Percentiles rank a stretch among this genome's conserved stretches.
Evolutionary conservation across 176 grass and related monocot genomes (phyloP).

Genomic region (Metroxylon sagu): DNA sequence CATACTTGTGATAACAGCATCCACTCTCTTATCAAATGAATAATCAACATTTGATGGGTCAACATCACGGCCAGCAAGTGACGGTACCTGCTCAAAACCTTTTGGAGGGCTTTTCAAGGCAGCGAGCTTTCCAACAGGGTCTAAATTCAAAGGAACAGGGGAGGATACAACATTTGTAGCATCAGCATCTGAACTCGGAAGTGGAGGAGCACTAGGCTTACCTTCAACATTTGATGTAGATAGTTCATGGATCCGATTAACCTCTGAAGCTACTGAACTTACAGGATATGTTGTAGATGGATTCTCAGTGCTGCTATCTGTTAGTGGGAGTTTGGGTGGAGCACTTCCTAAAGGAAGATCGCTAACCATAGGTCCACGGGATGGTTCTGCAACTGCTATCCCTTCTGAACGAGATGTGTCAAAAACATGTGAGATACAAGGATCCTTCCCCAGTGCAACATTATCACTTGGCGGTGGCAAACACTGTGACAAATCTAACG

Average conservation of each 20-base stretch:
- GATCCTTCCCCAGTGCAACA: constrained; percentile 38
- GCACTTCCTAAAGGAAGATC: constrained; percentile 30
- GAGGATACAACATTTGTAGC: constrained; percentile 24
- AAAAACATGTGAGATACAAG: constrained; percentile 33
- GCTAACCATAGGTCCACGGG: constrained; percentile 24
- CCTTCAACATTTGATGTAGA: constrained; percentile 31
- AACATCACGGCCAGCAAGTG: constrained; percentile 32
- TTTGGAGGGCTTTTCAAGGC: constrained; percentile 32
- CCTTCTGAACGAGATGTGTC: constrained; percentile 28
- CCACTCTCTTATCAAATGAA: constrained; percentile 38
- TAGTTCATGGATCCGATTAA: constrained; percentile 23
- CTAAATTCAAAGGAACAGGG: constrained; percentile 29
- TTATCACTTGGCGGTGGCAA: constrained; percentile 48
- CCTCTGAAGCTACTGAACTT: constrained; percentile 21
- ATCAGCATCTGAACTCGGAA: constrained; percentile 37
- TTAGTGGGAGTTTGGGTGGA: constrained; percentile 27
- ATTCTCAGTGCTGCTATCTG: constrained; percentile 18
- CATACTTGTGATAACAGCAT: constrained; percentile 21
- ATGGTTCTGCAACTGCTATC: constrained; percentile 10
- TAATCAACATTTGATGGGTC: constrained; percentile 40
- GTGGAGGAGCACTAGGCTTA: constrained; percentile 33
- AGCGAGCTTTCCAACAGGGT: constrained; percentile 36
- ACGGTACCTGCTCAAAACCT: constrained; percentile 38
- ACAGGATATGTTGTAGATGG: constrained; percentile 14
- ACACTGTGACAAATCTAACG: constrained; percentile 77